Base-by-base conservation (phyloP, 2,329 filamentous ascomycete species). In the Fusarium denticulatum region DNA sequence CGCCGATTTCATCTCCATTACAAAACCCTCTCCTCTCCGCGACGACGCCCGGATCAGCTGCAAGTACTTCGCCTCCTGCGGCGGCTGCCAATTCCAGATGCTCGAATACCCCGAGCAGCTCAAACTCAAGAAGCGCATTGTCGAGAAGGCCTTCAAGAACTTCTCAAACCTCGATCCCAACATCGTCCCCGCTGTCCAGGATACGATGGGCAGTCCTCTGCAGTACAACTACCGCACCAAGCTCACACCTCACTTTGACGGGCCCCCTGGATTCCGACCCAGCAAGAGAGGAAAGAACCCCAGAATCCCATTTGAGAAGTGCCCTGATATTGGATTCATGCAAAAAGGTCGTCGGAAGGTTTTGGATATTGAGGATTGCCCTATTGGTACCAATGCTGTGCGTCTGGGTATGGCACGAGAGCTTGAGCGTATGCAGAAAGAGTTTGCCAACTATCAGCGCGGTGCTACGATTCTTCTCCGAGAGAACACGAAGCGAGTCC, bases 1-100 rank as follows among this genome's bases (percentile, higher is more conserved):
- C 57, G 92, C 94, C 75, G 96, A 98, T 83, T 94, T 97, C 78
- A 79, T 98, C 79, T 92, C 92, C 68, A 89, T 98, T 46, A 84
- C 91, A 40, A 89, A 88, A 64, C 91, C 95, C 1, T 95, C 94
- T 1, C 88, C 91, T 3, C 86, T 92, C 61, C 92, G 96, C 77
- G 92, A 97, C 77, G 93, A 96, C 78, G 87, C 88, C 42, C 90
- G 93, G 28, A 88, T 97, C 76, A 88, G 88, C 64, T 99, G 96
- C 85, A 88, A 90, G 77, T 98, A 99, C 86, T 99, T 99, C 80
- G 86, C 90, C 45, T 88, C 87, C 61, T 99, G 96, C 83, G 94
- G 93, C 15, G 96, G 96, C 37, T 99, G 96, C 81, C 96, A 99
- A 83, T 95, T 98, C 82, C 96, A 99, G 85, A 98, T 98, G 94